Evolutionary conservation across 768 basidiomycete species (phyloP).

Genomic region (Boletus subcaerulescens): DNA sequence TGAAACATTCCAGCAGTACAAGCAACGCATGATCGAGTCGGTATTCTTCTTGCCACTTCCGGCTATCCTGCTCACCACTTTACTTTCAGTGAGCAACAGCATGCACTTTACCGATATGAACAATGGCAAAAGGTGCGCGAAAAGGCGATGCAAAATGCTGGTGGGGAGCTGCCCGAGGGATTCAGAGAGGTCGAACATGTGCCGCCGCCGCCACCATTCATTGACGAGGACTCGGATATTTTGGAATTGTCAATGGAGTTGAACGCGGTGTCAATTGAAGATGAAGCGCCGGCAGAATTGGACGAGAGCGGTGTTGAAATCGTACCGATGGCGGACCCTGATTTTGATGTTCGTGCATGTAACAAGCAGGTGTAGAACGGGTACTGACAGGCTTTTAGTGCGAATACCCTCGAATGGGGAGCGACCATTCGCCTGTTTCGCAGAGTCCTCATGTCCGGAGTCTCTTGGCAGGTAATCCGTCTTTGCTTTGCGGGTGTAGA

Average conservation of each 20-base stretch:
- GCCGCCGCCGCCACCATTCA: slow-evolving; percentile 76
- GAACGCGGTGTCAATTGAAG: slow-evolving; percentile 77
- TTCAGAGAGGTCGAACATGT: slow-evolving; percentile 65
- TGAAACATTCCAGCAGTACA: slow-evolving; percentile 90
- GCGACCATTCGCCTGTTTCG: slow-evolving; percentile 55
- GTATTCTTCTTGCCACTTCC: slow-evolving; percentile 31
- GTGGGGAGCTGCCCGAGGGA: slow-evolving; percentile 67
- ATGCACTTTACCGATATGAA: slow-evolving; percentile 79
- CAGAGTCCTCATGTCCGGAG: slow-evolving; percentile 86
- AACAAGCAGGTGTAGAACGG: slow-evolving; percentile 8
- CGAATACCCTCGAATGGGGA: slow-evolving; percentile 63
- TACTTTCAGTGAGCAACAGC: slow-evolving; percentile 73
- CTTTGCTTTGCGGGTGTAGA: not conserved
- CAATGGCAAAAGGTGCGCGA: slow-evolving; percentile 87
- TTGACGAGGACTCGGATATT: slow-evolving; percentile 82
- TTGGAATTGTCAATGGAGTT: slow-evolving; percentile 88
- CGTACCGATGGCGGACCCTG: slow-evolving; percentile 91
- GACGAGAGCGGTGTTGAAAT: slow-evolving; percentile 83
- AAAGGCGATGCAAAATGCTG: slow-evolving; percentile 67
- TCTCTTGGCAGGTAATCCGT: slow-evolving; percentile 74
- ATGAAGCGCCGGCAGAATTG: slow-evolving; percentile 56
- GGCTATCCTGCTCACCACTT: not conserved
- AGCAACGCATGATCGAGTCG: slow-evolving; percentile 79
- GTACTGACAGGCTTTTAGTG: slow-evolving; percentile 42
- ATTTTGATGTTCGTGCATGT: slow-evolving; percentile 65